Base-by-base conservation (phyloP, 305 asterid species). In the Solanum aculeatissimum region DNA sequence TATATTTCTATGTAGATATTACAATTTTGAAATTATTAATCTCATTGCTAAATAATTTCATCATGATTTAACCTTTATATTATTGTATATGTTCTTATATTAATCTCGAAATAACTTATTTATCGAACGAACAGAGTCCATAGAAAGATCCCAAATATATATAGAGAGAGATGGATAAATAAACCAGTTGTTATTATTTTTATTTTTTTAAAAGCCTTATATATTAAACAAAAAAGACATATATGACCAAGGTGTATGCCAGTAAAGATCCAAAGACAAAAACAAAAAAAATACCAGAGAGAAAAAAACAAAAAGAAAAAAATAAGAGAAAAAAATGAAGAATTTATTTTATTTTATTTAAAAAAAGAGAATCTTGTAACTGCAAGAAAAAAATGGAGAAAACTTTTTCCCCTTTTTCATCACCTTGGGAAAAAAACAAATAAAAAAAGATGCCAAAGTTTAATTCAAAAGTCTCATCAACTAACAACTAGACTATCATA, bases 181-280 rank as follows among this genome's bases (percentile, higher is more conserved):
- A 35, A 35, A 35, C 40, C 40, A 35, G 40, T 6, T 35, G 40
- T 35, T 35, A 35, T 35, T 35, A 3, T 35, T 4, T 35, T 35
- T 35, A 32, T 32, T 32, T 32, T 3, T 35, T 35, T 35, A 4
- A 35, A 35, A 35, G 40, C 7, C 40, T 35, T 35, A 35, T 35
- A 35, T 35, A 35, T 35, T 35, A 35, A 35, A 57, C 14, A 57
- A 57, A 57, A 57, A 57, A 57, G 63, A 27, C 40, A 62, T 25
- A 47, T 83, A 38, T 29, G 53, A 23, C 54, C 40, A 53, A 57
- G 57, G 81, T 53, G 82, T 25, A 16, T 14, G 49, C 53, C 23
- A 74, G 86, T 71, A 89, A 87, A 83, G 55, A 65, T 93, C 94
- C 95, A 93, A 91, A 86, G 85, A 90, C 74, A 89, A 86, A 89